Evolutionary conservation across 768 basidiomycete species (phyloP), one percentile per base, ranked within the genome.

Genomic region (Ramaria rubella): DNA sequence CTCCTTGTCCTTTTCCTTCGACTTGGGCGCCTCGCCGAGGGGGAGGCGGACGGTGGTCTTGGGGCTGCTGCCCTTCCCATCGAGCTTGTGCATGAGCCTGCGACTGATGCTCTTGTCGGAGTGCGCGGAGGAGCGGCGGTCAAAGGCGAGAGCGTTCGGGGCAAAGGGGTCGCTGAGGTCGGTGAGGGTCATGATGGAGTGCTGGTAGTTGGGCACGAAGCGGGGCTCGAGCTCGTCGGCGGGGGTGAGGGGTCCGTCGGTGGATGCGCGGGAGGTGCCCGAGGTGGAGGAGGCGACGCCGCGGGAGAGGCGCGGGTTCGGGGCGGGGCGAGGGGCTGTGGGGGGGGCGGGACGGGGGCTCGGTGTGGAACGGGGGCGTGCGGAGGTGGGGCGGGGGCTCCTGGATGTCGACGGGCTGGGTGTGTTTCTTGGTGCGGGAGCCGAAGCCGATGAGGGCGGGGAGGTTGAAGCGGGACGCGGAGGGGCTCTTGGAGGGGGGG

Each of bases 211-310:
- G 21, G 19, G 30, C 55, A 45, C 7, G 29, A 19, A 11, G n/a
- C n/a, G 29, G 46, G 14, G 46, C 3, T 15, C 23, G 40, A 42
- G 49, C 8, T 49, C 44, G 24, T 56, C 55, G 8, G 55, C 43
- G 6, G 55, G 55, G 19, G 55, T 56, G n/a, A 56, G 55, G 36
- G 55, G 55, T 1, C 55, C 44, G 33, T 56, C 55, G 2, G 55
- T 56, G 43, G 55, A 56, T 4, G 55, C 26, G 19, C 44, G 27
- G 21, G 52, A 54, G 21, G 42, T 44, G 4, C 38, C 42, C 21
- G 55, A 46, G n/a, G 6, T 29, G 29, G 55, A 48, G 11, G 55
- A 56, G n/a, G 49, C 49, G 19, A 54, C n/a, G 5, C 55, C 44
- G 4, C 29, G 26, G 15, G 55, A 56, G 15, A 56, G 29, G 7